Evolutionary conservation across 2,329 filamentous ascomycete genomes (phyloP).

Genomic region (Biscogniauxia mediterranea): DNA sequence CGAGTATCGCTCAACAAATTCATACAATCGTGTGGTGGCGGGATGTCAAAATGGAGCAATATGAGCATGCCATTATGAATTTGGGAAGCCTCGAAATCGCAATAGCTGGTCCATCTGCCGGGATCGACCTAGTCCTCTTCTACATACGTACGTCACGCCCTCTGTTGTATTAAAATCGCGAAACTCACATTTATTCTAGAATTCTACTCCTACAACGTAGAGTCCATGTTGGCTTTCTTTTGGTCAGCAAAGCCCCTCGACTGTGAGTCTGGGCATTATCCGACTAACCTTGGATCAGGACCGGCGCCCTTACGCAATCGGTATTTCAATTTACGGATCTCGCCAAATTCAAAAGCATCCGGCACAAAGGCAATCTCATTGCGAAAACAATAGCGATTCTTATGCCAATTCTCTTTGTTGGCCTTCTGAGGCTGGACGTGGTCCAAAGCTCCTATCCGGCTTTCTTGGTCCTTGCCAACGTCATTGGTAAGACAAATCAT

Average conservation of each 20-base stretch:
- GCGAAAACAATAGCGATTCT: slow-evolving; percentile 37
- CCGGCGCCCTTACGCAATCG: slow-evolving; percentile 36
- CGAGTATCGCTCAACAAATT: slow-evolving; percentile 42
- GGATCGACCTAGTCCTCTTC: slow-evolving; percentile 43
- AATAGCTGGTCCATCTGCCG: slow-evolving; percentile 40
- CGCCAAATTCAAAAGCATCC: slow-evolving; percentile 26
- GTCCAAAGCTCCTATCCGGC: slow-evolving; percentile 28
- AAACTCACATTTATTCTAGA: slow-evolving; percentile 34
- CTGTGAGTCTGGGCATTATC: neutral
- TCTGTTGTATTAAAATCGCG: fast-evolving
- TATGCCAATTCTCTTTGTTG: slow-evolving; percentile 36
- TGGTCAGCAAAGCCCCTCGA: slow-evolving; percentile 36
- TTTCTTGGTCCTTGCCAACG: slow-evolving; percentile 37
- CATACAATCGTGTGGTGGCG: slow-evolving; percentile 41
- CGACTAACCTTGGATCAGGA: slow-evolving; percentile 27
- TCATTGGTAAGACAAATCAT: slow-evolving; percentile 34
- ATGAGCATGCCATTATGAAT: slow-evolving; percentile 34
- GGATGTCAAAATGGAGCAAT: slow-evolving; percentile 40
- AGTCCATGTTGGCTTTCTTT: slow-evolving; percentile 44
- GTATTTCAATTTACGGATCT: slow-evolving; percentile 32
- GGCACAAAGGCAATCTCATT: slow-evolving; percentile 24
- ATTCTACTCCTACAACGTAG: slow-evolving; percentile 51
- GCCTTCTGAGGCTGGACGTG: slow-evolving; percentile 29
- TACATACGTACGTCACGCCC: slow-evolving; percentile 44
- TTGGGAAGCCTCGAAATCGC: slow-evolving; percentile 40